Base-by-base conservation (phyloP, 805 yeast genomes). In the Komagataella mondaviorum region DNA sequence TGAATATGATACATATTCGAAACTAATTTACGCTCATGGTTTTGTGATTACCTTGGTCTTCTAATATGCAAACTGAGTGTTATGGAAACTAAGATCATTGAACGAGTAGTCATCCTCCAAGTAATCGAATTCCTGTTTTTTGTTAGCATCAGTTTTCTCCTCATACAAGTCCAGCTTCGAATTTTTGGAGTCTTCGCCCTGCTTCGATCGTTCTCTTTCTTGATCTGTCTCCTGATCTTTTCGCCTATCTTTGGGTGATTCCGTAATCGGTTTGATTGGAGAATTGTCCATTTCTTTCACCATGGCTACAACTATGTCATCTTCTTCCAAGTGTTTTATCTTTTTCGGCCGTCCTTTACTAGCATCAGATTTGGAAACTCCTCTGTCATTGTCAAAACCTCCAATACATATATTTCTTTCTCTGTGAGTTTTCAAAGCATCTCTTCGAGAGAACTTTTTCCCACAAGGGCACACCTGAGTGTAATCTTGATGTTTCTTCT, bases 391-490 rank as follows among this genome's bases (percentile, higher is more conserved):
- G 2, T 66, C 64, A 8, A 80, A 64, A 2, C 91, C 95, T 18
- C 95, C 96, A n/a, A 68, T 59, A 61, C 97, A 90, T 45, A 88
- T 88, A 68, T 81, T 80, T 57, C 96, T 75, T 48, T 79, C 71
- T 56, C 88, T 72, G 62, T 91, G 99, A 55, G 91, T 77, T 57
- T 79, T 80, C 63, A 90, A 70, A 0, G 96, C 96, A 70, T 93
- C 97, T 51, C 85, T 83, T 53, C 98, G 75, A 1, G 91, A 82
- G 68, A 93, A 93, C 55, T 82, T 83, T 67, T 90, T 91, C n/a
- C 97, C 96, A 69, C 99, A 95, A 0, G 85, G 85, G 67, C 99
- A 93, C 23, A 71, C 71, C 57, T 76, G 83, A 23, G 82, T 75
- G 55, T 82, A 81, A 50, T 80, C 89, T 51, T 79, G 74, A 63